A percentile compares a stretch with the other conserved stretches of the same genome.
phyloP scores from a whole-genome alignment of 495 filamentous ascomycete genomes.

The Parathielavia appendiculata region DNA sequence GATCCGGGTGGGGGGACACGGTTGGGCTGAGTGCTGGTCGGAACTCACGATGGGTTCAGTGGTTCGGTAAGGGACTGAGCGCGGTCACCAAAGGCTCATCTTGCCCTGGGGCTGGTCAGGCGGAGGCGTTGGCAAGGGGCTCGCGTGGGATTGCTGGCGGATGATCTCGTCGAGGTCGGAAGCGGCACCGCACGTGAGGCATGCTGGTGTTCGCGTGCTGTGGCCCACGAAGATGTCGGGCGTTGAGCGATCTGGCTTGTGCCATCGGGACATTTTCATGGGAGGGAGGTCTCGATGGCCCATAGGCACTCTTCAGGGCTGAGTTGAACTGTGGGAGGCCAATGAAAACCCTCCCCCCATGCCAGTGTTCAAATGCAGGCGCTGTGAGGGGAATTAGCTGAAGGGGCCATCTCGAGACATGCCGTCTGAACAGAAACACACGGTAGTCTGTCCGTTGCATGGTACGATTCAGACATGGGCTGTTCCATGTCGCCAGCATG shows the following conservation, averaged over 20 bases:
- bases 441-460: too few species aligned
- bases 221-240: background rate
- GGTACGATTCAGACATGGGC: too few species aligned
- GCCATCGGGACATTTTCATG: constrained; percentile 6
- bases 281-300: background rate
- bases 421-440: too few species aligned
- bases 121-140: constrained; percentile 1
- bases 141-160: background rate
- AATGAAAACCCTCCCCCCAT: too few species aligned
- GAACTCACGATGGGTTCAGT: background rate
- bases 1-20: too few species aligned
- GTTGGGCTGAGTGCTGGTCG: too few species aligned
- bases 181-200: background rate
- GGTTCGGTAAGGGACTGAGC: background rate
- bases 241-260: background rate
- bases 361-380: too few species aligned
- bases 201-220: background rate
- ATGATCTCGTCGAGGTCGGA: background rate
- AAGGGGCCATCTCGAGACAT: too few species aligned
- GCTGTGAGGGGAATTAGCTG: too few species aligned
- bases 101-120: background rate
- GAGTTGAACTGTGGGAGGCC: too few species aligned
- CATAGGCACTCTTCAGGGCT: too few species aligned
- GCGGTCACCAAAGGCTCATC: constrained; percentile 11
- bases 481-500: too few species aligned